These are phyloP conservation scores for Pseudonitzschia multiseries DNA, from an alignment of 108 stramenopile species.

Conservation along the genomic window DNA sequence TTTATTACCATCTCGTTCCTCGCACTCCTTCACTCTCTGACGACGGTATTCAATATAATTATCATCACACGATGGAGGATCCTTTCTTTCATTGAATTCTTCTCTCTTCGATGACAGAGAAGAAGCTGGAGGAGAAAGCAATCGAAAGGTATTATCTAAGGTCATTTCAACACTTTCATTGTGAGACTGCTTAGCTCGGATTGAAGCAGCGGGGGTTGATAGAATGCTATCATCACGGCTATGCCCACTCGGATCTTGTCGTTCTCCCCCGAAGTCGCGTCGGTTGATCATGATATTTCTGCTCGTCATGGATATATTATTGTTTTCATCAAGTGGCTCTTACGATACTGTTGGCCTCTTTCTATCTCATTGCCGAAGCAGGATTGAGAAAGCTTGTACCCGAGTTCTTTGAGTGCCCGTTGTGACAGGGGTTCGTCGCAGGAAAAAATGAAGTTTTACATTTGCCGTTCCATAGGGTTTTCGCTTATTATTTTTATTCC, in stretches of 20 bases:
- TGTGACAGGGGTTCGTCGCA: no score
- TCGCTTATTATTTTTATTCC: no score
- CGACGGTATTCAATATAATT: background rate
- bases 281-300: background rate
- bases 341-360: background rate
- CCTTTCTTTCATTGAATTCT: background rate
- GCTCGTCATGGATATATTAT: background rate
- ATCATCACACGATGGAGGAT: background rate
- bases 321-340: background rate
- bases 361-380: background rate
- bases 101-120: background rate
- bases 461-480: no score
- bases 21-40: background rate
- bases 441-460: no score
- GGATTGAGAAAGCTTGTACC: background rate
- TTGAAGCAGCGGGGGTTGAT: background rate
- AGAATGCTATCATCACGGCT: background rate
- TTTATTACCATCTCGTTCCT: background rate
- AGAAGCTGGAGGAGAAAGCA: background rate
- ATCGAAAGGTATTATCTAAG: background rate
- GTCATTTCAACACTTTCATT: background rate
- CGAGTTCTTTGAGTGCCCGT: no score
- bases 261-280: background rate
- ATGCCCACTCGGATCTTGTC: background rate
- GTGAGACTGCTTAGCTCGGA: slow-evolving; percentile 1